Evolutionary conservation across 495 filamentous ascomycete species (phyloP).

Genomic region (Lepraria neglecta): DNA sequence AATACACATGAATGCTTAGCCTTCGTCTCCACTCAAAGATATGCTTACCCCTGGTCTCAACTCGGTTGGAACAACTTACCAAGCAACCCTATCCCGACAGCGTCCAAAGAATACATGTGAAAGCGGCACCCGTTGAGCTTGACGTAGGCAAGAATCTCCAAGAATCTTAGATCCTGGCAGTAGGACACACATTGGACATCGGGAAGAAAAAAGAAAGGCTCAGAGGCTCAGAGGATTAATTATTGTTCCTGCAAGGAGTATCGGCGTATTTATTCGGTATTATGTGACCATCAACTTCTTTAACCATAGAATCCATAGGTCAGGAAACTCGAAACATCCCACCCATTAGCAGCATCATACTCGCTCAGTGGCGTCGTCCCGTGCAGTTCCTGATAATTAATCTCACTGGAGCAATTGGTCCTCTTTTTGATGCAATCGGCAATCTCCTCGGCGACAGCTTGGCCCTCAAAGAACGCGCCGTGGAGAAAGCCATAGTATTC

Average conservation of each 20-base stretch:
- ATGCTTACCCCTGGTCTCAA: background rate
- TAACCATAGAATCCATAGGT: conserved; percentile 11
- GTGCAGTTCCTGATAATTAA: conserved; percentile 34
- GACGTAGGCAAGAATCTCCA: background rate
- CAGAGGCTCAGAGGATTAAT: background rate
- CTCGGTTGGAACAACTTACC: background rate
- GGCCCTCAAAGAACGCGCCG: conserved; percentile 58
- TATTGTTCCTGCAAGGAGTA: background rate
- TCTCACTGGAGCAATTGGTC: conserved; percentile 21
- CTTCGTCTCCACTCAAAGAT: background rate
- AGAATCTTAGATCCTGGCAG: too few relatives aligned
- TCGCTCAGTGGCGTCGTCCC: conserved; percentile 30
- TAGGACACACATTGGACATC: background rate
- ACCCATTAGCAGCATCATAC: conserved; percentile 33
- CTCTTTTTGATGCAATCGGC: conserved; percentile 36
- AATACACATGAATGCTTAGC: background rate
- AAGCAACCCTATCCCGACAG: background rate
- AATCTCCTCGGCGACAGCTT: conserved; percentile 46
- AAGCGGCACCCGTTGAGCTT: background rate
- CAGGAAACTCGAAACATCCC: conserved; percentile 30
- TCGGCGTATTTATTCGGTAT: background rate
- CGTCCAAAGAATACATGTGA: background rate
- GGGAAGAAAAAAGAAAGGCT: background rate
- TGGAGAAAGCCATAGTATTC: conserved; percentile 71
- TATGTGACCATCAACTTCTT: background rate